phyloP scores from a whole-genome alignment of 345 rosid species.

The Gossypioides kirkii region DNA sequence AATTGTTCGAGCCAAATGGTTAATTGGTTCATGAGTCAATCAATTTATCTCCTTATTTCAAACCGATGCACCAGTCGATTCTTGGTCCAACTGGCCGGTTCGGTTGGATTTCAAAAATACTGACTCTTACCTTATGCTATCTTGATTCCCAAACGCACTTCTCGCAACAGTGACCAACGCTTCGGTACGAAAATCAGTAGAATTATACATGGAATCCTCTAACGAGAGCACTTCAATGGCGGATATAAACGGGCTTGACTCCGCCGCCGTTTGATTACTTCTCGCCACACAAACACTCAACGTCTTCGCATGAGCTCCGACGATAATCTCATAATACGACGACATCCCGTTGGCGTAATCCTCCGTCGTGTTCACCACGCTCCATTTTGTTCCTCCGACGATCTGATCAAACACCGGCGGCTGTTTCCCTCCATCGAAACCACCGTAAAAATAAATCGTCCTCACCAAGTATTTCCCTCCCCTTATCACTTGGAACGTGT shows the following conservation, averaged over 20 bases:
- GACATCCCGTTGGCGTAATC: constrained; percentile 69
- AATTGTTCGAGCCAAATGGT: no score
- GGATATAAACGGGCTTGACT: constrained; percentile 66
- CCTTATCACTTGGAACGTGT: constrained; percentile 39
- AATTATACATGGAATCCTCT: constrained; percentile 62
- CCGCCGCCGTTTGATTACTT: constrained; percentile 36
- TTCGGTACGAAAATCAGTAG: constrained; percentile 41
- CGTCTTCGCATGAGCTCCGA: constrained; percentile 36
- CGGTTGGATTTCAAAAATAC: no score
- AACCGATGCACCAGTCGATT: no score
- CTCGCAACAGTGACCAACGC: constrained; percentile 63
- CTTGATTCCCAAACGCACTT: constrained; percentile 44
- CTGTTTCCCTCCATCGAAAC: constrained; percentile 61
- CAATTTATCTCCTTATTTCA: no score
- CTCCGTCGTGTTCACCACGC: constrained; percentile 69
- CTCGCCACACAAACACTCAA: constrained; percentile 79
- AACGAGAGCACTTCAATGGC: constrained; percentile 60
- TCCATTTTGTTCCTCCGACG: constrained; percentile 76
- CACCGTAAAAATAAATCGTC: constrained; percentile 76
- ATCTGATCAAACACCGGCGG: constrained; percentile 94
- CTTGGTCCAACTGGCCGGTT: no score
- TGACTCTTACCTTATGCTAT: constrained; percentile 43
- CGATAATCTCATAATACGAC: constrained; percentile 66
- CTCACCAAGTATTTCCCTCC: constrained; percentile 66
- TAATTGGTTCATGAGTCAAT: accelerated